These are phyloP conservation scores for Mucor racemosus DNA, from an alignment of 371 early-diverging fungal species.

Conservation along the genomic window DNA sequence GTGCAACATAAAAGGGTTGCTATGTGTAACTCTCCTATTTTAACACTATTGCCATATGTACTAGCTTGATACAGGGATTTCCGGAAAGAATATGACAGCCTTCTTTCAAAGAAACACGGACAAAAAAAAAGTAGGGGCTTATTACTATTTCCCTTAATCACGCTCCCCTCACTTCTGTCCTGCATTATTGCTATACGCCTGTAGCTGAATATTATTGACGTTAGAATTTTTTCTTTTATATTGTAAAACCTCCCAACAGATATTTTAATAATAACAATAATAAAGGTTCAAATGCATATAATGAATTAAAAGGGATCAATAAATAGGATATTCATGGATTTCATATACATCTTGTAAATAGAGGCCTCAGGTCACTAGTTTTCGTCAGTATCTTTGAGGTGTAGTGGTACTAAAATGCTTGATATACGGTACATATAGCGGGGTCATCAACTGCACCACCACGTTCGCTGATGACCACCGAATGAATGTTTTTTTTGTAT, in stretches of 20 bases:
- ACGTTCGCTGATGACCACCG: background rate
- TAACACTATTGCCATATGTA: background rate
- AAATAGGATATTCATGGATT: background rate
- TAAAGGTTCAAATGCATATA: background rate
- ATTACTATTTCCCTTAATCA: background rate
- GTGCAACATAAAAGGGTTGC: too few relatives aligned
- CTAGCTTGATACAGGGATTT: background rate
- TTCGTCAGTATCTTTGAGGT: background rate
- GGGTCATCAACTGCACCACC: background rate
- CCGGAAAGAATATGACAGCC: background rate
- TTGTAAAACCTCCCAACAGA: constrained; percentile 1
- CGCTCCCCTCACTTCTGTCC: background rate
- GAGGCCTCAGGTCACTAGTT: background rate
- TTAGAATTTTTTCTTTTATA: background rate
- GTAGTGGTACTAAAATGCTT: too few relatives aligned
- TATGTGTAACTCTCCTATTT: too few relatives aligned
- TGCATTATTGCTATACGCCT: too few relatives aligned
- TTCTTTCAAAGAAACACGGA: background rate
- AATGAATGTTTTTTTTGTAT: background rate
- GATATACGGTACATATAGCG: too few relatives aligned
- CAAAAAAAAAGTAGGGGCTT: background rate
- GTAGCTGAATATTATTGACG: too few relatives aligned
- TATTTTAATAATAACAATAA: background rate
- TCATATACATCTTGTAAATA: background rate
- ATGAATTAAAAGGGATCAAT: background rate